These are phyloP conservation scores for Podospora appendiculata DNA, from an alignment of 495 filamentous ascomycete genomes.

Conservation along the genomic window DNA sequence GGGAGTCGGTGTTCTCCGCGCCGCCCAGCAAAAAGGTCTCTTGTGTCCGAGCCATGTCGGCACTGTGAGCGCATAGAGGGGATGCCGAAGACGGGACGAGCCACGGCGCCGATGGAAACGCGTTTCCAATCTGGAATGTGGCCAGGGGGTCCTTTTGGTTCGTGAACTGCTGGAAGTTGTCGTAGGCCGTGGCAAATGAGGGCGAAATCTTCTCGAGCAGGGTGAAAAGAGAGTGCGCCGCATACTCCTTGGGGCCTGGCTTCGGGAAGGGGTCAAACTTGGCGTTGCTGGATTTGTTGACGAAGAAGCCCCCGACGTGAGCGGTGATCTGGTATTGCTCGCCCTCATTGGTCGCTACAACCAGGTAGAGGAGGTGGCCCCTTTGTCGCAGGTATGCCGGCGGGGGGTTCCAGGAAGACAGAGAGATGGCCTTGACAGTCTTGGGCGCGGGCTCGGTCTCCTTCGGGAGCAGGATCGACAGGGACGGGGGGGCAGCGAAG, in stretches of 20 bases:
- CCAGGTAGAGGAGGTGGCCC: slow-evolving; percentile 89
- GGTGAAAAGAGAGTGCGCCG: slow-evolving; percentile 79
- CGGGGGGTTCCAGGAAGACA: slow-evolving; percentile 95
- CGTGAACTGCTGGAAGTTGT: slow-evolving; percentile 69
- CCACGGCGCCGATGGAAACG: slow-evolving; percentile 89
- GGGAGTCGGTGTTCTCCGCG: slow-evolving; percentile 83
- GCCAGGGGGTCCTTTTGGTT: slow-evolving; percentile 78
- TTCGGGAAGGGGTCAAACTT: slow-evolving; percentile 89
- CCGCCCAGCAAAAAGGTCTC: slow-evolving; percentile 87
- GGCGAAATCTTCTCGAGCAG: slow-evolving; percentile 72
- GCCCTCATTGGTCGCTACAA: slow-evolving; percentile 80
- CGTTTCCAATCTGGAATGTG: slow-evolving; percentile 91
- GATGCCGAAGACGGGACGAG: slow-evolving; percentile 63
- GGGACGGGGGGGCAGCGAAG: slow-evolving; percentile 56
- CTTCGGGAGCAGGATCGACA: slow-evolving; percentile 64
- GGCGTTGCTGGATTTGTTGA: slow-evolving; percentile 83
- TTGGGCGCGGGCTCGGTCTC: slow-evolving; percentile 62
- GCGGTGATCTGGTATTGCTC: slow-evolving; percentile 90
- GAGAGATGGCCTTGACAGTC: slow-evolving; percentile 77
- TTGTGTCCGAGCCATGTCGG: slow-evolving; percentile 84
- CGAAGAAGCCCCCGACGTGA: slow-evolving; percentile 89
- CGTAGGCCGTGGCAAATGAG: slow-evolving; percentile 68
- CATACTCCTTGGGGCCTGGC: slow-evolving; percentile 58
- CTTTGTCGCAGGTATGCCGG: slow-evolving; percentile 84
- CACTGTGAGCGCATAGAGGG: slow-evolving; percentile 57